These are phyloP conservation scores for Pichia sp. DNA, from an alignment of 1,139 yeast species.

Conservation along the genomic window DNA sequence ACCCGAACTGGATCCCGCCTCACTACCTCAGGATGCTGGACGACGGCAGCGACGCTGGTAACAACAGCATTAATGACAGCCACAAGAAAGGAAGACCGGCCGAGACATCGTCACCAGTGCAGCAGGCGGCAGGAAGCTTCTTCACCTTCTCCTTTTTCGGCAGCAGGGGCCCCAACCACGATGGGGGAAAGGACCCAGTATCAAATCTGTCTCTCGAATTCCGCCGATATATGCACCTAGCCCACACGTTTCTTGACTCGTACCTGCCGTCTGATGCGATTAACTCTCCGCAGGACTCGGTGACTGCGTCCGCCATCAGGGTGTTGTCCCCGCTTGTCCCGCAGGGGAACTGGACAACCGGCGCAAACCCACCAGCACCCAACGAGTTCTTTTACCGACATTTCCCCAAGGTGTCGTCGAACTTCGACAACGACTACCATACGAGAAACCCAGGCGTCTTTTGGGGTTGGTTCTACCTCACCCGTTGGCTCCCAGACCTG, in stretches of 20 bases:
- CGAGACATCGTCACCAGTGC: background rate
- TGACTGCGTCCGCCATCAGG: slow-evolving; percentile 25
- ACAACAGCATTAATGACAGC: background rate
- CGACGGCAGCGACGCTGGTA: background rate
- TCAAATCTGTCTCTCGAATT: slow-evolving; percentile 9
- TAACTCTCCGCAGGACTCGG: slow-evolving; percentile 13
- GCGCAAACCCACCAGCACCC: slow-evolving; percentile 28
- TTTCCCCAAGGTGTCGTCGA: slow-evolving; percentile 37
- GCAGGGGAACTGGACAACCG: slow-evolving; percentile 31
- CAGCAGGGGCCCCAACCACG: background rate
- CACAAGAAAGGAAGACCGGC: background rate
- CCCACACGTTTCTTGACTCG: slow-evolving; percentile 3
- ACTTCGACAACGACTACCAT: slow-evolving; percentile 37
- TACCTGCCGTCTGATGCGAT: slow-evolving; percentile 7
- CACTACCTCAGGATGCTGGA: slow-evolving; percentile 2
- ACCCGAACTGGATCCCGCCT: slow-evolving; percentile 14
- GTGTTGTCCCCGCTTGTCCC: slow-evolving; percentile 29
- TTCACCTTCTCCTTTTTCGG: background rate
- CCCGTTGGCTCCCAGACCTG: slow-evolving; percentile 37
- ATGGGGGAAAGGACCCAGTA: background rate
- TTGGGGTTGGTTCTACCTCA: slow-evolving; percentile 33
- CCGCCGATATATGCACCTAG: slow-evolving; percentile 10
- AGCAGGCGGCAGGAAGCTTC: background rate
- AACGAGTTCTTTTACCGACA: slow-evolving; percentile 33
- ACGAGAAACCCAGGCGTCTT: slow-evolving; percentile 28